phyloP scores from a whole-genome alignment of 2,329 filamentous ascomycete species.

The Mycocentrospora acerina region DNA sequence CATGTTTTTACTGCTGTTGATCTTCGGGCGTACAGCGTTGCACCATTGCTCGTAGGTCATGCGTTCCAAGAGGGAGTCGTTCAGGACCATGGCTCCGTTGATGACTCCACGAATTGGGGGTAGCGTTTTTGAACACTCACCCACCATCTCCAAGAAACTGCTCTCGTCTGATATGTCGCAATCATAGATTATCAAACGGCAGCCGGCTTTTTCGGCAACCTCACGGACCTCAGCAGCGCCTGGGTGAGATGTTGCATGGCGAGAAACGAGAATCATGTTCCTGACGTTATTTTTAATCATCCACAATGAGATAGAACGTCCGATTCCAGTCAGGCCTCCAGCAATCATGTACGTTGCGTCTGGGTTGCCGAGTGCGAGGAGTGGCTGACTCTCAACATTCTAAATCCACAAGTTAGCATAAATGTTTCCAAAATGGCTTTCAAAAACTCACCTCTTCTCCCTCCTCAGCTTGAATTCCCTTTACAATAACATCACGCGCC shows the following conservation, averaged over 20 bases:
- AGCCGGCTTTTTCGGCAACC: not conserved
- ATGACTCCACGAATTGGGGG: conserved; percentile 29
- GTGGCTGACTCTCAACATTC: too few relatives aligned
- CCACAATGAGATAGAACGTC: conserved; percentile 9
- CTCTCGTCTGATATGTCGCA: too few relatives aligned
- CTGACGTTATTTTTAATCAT: conserved; percentile 4
- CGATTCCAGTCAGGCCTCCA: conserved; percentile 14
- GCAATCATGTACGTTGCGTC: conserved; percentile 15
- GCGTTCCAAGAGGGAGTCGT: conserved; percentile 12
- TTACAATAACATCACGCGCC: too few relatives aligned
- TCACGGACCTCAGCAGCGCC: not conserved
- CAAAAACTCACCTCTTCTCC: too few relatives aligned
- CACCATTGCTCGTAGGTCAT: conserved; percentile 9
- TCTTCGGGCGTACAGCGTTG: conserved; percentile 6
- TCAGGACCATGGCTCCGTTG: conserved; percentile 31
- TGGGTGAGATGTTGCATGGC: not conserved
- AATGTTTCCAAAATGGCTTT: too few relatives aligned
- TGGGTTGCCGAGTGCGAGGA: too few relatives aligned
- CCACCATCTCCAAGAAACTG: not conserved
- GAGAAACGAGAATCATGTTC: not conserved
- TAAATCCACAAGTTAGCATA: too few relatives aligned
- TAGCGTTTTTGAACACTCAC: conserved; percentile 7
- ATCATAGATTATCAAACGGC: not conserved
- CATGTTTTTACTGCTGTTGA: conserved; percentile 15
- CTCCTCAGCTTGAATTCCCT: too few relatives aligned